These are phyloP conservation scores for Hamamelis virginiana DNA, from an alignment of 164 flowering plant genomes.

Conservation along the genomic window DNA sequence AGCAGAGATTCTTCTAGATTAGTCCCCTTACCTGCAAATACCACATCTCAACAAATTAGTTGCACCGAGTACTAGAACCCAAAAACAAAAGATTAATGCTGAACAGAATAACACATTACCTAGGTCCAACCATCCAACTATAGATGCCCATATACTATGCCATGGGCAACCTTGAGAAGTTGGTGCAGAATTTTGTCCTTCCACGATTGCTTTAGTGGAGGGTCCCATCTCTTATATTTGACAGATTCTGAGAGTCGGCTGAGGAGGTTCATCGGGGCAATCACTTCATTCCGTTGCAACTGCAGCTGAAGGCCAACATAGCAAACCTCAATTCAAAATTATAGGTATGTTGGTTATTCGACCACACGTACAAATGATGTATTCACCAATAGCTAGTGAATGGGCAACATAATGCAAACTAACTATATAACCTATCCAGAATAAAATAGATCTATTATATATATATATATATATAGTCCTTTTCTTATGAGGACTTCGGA, in stretches of 20 bases:
- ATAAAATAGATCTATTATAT: too few species aligned
- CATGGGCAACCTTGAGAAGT: slow-evolving; percentile 15
- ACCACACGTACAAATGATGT: too few species aligned
- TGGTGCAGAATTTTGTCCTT: slow-evolving; percentile 20
- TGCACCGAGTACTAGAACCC: too few species aligned
- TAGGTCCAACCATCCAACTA: slow-evolving; percentile 2
- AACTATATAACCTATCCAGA: too few species aligned
- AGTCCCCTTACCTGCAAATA: too few species aligned
- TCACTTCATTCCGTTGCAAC: slow-evolving; percentile 90
- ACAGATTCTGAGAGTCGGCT: slow-evolving; percentile 89
- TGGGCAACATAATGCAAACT: too few species aligned
- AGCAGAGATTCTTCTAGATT: too few species aligned
- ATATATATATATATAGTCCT: too few species aligned
- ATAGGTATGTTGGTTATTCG: background rate
- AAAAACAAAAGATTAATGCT: too few species aligned
- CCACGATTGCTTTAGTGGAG: slow-evolving; percentile 36
- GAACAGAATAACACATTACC: background rate
- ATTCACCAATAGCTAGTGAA: too few species aligned
- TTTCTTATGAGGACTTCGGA: too few species aligned
- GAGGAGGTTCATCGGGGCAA: slow-evolving; percentile 79
- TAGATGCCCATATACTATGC: slow-evolving; percentile 19
- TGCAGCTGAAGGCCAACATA: slow-evolving; percentile 49
- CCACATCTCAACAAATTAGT: too few species aligned
- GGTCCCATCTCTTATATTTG: slow-evolving; percentile 60
- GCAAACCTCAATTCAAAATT: background rate